phyloP scores from a whole-genome alignment of 2,329 filamentous ascomycete species.

The Colletotrichum tabaci region DNA sequence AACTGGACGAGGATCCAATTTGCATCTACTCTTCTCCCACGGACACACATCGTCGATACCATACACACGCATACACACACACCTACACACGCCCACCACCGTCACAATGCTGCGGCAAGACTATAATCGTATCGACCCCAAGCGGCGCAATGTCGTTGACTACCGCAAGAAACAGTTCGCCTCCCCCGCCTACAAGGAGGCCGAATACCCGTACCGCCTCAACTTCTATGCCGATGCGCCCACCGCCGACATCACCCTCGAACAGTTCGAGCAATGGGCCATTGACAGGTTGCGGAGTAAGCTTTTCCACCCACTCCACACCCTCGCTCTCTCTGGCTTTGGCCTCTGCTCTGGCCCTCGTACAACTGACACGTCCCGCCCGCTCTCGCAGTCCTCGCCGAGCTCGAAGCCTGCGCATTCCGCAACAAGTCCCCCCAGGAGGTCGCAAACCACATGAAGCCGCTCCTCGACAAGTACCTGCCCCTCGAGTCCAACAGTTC shows the following conservation, averaged over 20 bases:
- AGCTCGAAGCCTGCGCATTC: constrained; percentile 95
- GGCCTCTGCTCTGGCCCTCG: not conserved
- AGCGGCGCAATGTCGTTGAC: constrained; percentile 83
- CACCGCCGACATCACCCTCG: constrained; percentile 93
- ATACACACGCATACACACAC: not conserved
- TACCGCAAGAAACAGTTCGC: constrained; percentile 91
- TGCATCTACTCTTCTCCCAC: constrained; percentile 17
- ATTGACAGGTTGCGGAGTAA: constrained; percentile 89
- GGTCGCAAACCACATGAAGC: constrained; percentile 86
- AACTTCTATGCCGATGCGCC: constrained; percentile 94
- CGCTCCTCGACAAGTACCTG: constrained; percentile 89
- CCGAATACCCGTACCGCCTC: constrained; percentile 86
- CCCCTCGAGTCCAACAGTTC: constrained; percentile 84
- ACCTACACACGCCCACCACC: not conserved
- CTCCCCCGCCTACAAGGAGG: constrained; percentile 80
- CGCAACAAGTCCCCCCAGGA: constrained; percentile 90
- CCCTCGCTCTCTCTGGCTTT: too few relatives aligned
- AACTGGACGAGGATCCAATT: constrained; percentile 5
- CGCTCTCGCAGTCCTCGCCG: constrained; percentile 76
- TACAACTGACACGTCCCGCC: constrained; percentile 8
- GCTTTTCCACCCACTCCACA: constrained; percentile 36
- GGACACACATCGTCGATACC: not conserved
- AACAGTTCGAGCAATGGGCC: constrained; percentile 99
- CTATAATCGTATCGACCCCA: constrained; percentile 72
- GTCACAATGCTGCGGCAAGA: constrained; percentile 64